Conservation (phyloP, 768 basidiomycete genomes). For the Podaxis sp. region DNA sequence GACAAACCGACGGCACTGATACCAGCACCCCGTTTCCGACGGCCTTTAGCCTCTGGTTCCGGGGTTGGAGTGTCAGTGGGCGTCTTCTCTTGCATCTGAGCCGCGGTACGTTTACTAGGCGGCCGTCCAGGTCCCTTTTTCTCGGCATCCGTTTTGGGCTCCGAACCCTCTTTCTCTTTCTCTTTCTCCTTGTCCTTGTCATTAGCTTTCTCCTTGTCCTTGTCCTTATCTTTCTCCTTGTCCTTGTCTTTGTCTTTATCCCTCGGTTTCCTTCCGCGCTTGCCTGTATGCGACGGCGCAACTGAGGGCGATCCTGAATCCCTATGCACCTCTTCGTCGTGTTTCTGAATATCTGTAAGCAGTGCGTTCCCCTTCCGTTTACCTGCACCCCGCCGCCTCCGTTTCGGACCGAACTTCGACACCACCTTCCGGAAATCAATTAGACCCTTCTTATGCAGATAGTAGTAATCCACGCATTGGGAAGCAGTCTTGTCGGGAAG, state of each 20-base stretch:
- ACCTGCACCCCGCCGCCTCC: conserved; percentile 57
- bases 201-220: too few relatives aligned
- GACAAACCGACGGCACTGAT: neutral
- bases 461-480: conserved; percentile 93
- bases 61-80: conserved; percentile 65
- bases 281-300: conserved; percentile 40
- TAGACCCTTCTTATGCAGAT: conserved; percentile 86
- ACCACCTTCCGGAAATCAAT: conserved; percentile 85
- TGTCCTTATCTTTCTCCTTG: conserved; percentile 4
- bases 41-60: conserved; percentile 55
- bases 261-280: conserved; percentile 19
- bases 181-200: neutral
- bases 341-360: conserved; percentile 76
- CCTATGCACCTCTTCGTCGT: conserved; percentile 58
- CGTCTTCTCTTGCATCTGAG: conserved; percentile 46
- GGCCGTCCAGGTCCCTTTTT: conserved; percentile 35
- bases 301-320: conserved; percentile 35
- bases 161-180: conserved; percentile 1
- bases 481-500: conserved; percentile 82
- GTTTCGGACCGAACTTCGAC: conserved; percentile 60
- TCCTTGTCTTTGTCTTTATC: conserved; percentile 14
- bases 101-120: conserved; percentile 26
- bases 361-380: conserved; percentile 84
- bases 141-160: conserved; percentile 24
- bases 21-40: conserved; percentile 22